Conservation (phyloP, 2,329 filamentous ascomycete species). For the Magnaporthiopsis poae region DNA sequence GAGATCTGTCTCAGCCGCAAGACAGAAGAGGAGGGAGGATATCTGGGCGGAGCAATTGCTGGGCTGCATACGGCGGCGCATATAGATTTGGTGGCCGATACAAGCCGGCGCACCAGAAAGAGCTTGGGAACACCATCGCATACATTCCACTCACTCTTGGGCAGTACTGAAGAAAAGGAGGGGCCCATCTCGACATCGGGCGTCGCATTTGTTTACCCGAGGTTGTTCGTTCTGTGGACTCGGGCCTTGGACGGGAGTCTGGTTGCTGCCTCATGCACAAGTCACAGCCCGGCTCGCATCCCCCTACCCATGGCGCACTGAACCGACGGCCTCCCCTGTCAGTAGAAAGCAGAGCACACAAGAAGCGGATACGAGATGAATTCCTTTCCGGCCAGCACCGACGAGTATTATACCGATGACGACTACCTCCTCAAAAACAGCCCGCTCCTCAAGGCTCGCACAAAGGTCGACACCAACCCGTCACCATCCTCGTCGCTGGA, state of each 20-base stretch:
- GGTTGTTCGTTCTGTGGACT: background rate
- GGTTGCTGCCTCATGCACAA: background rate
- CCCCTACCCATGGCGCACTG: constrained; percentile 22
- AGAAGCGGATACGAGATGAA: constrained; percentile 28
- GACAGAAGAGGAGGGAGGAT: background rate
- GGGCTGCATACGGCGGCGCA: background rate
- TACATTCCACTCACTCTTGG: too few relatives aligned
- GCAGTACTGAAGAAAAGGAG: background rate
- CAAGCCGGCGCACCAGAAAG: background rate
- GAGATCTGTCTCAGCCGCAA: too few relatives aligned
- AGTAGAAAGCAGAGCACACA: constrained; percentile 12
- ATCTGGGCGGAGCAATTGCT: background rate
- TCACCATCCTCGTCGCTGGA: constrained; percentile 7
- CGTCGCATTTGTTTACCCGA: background rate
- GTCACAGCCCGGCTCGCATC: background rate
- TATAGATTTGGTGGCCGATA: background rate
- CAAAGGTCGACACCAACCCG: background rate
- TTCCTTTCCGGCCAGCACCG: constrained; percentile 18
- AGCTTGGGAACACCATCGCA: background rate
- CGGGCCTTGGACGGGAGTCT: background rate
- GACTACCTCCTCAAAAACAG: constrained; percentile 31
- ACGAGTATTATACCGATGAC: constrained; percentile 35
- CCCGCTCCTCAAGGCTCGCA: constrained; percentile 21
- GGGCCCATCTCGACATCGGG: background rate
- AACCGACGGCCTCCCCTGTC: constrained; percentile 11